Evolutionary conservation across 108 stramenopile species (phyloP), one percentile per base, ranked within the genome.

Genomic region (Cylindrotheca closterium): DNA sequence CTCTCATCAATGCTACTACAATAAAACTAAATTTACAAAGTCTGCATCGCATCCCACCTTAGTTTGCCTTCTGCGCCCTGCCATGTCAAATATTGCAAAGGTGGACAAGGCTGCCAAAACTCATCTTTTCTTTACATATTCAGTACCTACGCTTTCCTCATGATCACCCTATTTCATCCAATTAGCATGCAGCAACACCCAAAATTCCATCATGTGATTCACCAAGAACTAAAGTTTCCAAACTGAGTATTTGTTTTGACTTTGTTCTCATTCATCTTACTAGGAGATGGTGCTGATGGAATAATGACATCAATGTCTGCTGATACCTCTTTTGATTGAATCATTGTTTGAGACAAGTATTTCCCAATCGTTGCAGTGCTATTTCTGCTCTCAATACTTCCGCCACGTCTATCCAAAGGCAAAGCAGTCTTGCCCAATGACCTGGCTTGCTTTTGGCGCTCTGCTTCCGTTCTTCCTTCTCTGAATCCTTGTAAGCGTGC

Each of bases 211-310:
- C n/a, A n/a, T n/a, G n/a, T n/a, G n/a, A n/a, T n/a, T n/a, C n/a
- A 91, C 89, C 89, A 88, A 0, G 82, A 80, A 75, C 82, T 84
- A 55, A 92, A 92, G 47, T 92, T 67, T 46, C 91, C 88, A 72
- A 89, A 92, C 2, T 60, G 70, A 1, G 86, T 87, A 46, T 79
- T 81, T 52, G 72, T 75, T 2, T 79, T 81, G 21, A 82, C 80
- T 10, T 73, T 74, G 2, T 75, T 69, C 23, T 27, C 45, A 25
- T 32, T 22, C 52, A 45, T 63, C 27, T 55, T 45, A 12, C 48
- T 19, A 32, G 31, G 58, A 52, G 63, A 67, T 34, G 33, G 47
- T 8, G 24, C 34, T 10, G 24, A 0, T 18, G 7, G 27, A 30
- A n/a, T 3, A 17, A 19, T 32, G 25, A 17, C 22, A n/a, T 19